Evolutionary conservation across 2,329 filamentous ascomycete species (phyloP), one percentile per base, ranked within the genome.

Genomic region (Ophiostoma sp.): DNA sequence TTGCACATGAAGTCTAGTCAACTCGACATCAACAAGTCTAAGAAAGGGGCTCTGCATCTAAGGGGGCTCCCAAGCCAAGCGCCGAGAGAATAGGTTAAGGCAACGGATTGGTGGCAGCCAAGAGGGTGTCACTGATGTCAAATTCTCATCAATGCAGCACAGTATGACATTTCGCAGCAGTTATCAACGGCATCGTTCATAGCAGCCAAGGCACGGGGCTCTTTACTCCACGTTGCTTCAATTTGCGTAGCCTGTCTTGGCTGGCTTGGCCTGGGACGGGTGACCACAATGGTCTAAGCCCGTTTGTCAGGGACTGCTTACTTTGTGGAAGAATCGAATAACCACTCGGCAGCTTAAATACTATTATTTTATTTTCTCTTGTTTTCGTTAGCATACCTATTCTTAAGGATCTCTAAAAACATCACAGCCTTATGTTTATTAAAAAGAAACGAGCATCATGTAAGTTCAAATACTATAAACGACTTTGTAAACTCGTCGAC

Each of bases 201-300:
- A n/a, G 9, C 60, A 63, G 60, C 40, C 60, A 42, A 63, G 60
- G 36, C 60, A 63, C 60, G 60, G 60, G 60, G 60, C 60, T 63
- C 60, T 42, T 4, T 16, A 63, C 60, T 63, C 60, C 60, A 63
- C 60, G 60, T 63, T 63, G 60, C 60, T 63, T 42, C 38, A 63
- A 63, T 63, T 42, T 63, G 60, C 60, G 60, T 63, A 63, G 60
- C 18, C 60, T n/a, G 60, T 38, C 60, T 63, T 63, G 60, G 60
- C 60, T 63, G 16, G 60, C 60, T 63, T 63, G 60, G 60, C n/a
- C 38, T n/a, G 60, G 14, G 60, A 18, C 60, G 3, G 40, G 18
- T 27, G 40, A 14, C 58, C 58, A 42, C 18, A 16, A 40, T 63
- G 38, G 60, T 27, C 60, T n/a, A 42, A 5, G 9, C 40, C 60